These are phyloP conservation scores for Neurospora terricola DNA, from an alignment of 495 filamentous ascomycete genomes.

Conservation along the genomic window DNA sequence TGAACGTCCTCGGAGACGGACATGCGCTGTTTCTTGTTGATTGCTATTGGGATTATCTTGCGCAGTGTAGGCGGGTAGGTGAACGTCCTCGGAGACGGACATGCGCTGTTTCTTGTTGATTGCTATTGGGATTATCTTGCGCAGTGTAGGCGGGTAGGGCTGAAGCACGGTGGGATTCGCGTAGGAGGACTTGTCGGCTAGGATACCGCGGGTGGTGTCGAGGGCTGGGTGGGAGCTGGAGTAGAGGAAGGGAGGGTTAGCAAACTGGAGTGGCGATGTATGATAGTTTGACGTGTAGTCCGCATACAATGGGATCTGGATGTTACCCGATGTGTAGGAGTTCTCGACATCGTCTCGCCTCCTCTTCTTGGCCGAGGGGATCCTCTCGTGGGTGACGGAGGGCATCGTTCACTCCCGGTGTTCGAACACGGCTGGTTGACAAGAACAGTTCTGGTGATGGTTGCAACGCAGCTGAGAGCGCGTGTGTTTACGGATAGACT, in stretches of 20 bases:
- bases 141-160: conserved; percentile 8
- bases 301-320: conserved; percentile 25
- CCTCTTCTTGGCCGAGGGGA: conserved; percentile 28
- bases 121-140: conserved; percentile 26
- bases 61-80: conserved; percentile 11
- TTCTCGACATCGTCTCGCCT: conserved; percentile 27
- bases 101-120: conserved; percentile 22
- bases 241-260: conserved; percentile 5
- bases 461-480: not conserved
- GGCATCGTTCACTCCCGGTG: conserved; percentile 14
- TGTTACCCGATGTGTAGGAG: conserved; percentile 1
- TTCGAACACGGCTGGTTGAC: not conserved
- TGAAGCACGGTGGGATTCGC: conserved; percentile 5
- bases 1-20: conserved; percentile 5
- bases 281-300: not conserved
- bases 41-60: conserved; percentile 24
- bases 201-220: conserved; percentile 3
- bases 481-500: not conserved
- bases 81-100: conserved; percentile 2
- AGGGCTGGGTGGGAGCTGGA: conserved; percentile 8
- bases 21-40: conserved; percentile 22
- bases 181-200: conserved; percentile 3
- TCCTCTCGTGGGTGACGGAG: conserved; percentile 20
- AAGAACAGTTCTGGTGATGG: not conserved
- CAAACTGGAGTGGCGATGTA: not conserved